These are phyloP conservation scores for Buxus sempervirens DNA, from an alignment of 164 flowering plant genomes.

Conservation along the genomic window DNA sequence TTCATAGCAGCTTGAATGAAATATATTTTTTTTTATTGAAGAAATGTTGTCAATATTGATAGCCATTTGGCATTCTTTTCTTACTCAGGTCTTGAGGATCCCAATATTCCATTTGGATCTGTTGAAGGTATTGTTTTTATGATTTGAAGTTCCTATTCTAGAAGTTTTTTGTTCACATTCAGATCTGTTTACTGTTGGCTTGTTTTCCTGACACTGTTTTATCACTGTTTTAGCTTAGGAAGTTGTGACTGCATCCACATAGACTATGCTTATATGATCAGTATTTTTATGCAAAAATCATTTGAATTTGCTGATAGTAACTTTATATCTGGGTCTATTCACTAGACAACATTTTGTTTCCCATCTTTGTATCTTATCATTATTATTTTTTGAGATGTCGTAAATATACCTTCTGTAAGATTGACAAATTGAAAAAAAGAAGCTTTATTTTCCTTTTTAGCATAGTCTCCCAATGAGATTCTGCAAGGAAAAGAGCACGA, in stretches of 20 bases:
- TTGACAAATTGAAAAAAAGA: too few species aligned
- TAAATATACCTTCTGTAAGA: too few species aligned
- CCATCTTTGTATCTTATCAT: not conserved
- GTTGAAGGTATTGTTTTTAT: conserved; percentile 59
- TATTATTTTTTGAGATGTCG: too few species aligned
- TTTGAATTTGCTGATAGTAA: not conserved
- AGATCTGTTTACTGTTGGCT: too few species aligned
- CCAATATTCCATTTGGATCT: conserved; percentile 66
- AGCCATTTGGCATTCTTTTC: conserved; percentile 9
- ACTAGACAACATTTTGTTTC: not conserved
- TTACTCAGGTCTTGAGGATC: conserved; percentile 67
- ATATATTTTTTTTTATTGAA: not conserved
- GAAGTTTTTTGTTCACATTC: not conserved
- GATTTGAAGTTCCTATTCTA: not conserved
- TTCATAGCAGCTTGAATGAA: not conserved
- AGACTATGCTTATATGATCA: not conserved
- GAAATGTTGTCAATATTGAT: not conserved
- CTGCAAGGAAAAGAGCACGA: too few species aligned
- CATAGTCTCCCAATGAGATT: too few species aligned
- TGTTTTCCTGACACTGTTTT: too few species aligned
- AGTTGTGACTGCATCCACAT: not conserved
- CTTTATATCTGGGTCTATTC: not conserved
- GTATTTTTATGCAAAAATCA: not conserved
- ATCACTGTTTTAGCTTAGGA: too few species aligned
- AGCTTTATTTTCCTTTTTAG: too few species aligned